Percentiles rank a stretch among this genome's conserved stretches.
These are phyloP conservation scores for Cicer arietinum DNA, from an alignment of 306 rosid genomes.

Conservation along the genomic window DNA sequence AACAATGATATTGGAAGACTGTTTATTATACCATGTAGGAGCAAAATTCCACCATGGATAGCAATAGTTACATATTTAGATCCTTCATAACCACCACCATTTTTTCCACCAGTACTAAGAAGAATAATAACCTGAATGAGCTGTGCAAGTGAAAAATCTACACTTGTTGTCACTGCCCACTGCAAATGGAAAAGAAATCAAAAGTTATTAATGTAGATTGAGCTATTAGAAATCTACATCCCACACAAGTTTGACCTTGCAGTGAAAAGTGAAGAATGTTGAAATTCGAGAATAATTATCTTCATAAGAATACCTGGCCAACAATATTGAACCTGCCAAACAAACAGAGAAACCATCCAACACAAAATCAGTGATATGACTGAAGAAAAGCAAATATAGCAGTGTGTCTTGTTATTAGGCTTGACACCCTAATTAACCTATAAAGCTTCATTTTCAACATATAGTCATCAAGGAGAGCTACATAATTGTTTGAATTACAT, in stretches of 20 bases:
- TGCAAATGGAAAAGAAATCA: conserved; percentile 57
- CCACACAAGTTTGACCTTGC: conserved; percentile 44
- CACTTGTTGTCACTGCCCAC: conserved; percentile 98
- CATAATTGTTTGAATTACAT: background rate
- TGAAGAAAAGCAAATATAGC: conserved; percentile 26
- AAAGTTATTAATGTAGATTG: conserved; percentile 39
- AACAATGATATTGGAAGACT: conserved; percentile 78
- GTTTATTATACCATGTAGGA: conserved; percentile 78
- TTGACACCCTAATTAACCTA: conserved; percentile 25
- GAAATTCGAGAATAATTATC: conserved; percentile 42
- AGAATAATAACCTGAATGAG: conserved; percentile 88
- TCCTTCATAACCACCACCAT: conserved; percentile 76
- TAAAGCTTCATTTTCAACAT: conserved; percentile 30
- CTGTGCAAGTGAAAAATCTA: conserved; percentile 88
- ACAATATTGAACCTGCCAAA: conserved; percentile 95
- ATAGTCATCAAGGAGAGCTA: conserved; percentile 16
- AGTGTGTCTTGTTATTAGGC: conserved; percentile 19
- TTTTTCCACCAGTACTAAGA: conserved; percentile 90
- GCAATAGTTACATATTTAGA: conserved; percentile 77
- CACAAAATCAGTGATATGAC: conserved; percentile 39
- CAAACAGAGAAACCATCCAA: conserved; percentile 41
- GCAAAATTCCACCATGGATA: conserved; percentile 76
- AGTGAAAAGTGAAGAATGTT: conserved; percentile 45
- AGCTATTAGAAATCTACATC: conserved; percentile 31
- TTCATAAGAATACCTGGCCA: conserved; percentile 81